Base-by-base conservation (phyloP, 768 basidiomycete species). In the Mrakia gelida region DNA sequence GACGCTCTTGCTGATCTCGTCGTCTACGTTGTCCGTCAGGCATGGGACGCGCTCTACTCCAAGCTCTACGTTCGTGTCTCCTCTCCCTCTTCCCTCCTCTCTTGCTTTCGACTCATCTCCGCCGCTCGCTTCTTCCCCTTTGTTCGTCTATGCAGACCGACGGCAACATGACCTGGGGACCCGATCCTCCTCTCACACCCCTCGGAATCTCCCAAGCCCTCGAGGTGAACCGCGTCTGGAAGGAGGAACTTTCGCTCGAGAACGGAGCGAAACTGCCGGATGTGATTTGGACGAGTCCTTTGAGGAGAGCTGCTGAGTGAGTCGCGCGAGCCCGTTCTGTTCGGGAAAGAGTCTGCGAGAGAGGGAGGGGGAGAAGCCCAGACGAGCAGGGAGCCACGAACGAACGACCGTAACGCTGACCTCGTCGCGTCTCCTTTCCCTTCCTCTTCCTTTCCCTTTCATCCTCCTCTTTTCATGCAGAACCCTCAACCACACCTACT, bases 41-140 rank as follows among this genome's bases (percentile, higher is more conserved):
- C 73, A 15, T 73, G 73, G 73, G 61, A 73, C 54, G 54, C 49
- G 6, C 34, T 38, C 61, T 73, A 32, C n/a, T 54, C 49, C 11
- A 73, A 73, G n/a, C 73, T 73, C 73, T 73, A 73, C 73, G 73
- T 73, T 43, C 73, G 72, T 52, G n/a, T 26, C 9, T 28, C 59
- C 28, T 26, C 41, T 30, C 26, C 15, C 26, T 3, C 21, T 54
- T 16, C 26, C 23, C n/a, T 73, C 52, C 6, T 16, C 71, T 41
- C 26, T 3, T 16, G 0, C 38, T 61, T 10, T 73, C 49, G 7
- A n/a, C n/a, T n/a, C n/a, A n/a, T n/a, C 23, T 43, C 32, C 0
- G 3, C 11, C 32, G 38, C 30, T 49, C 1, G 52, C n/a, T 49
- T n/a, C 9, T 72, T 15, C 71, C 28, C 38, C 21, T 28, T 71